A percentile compares a stretch with the other conserved stretches of the same genome.
Evolutionary conservation across 148 eudicot species (phyloP).

Genomic region (Rhododendron griersonianum): DNA sequence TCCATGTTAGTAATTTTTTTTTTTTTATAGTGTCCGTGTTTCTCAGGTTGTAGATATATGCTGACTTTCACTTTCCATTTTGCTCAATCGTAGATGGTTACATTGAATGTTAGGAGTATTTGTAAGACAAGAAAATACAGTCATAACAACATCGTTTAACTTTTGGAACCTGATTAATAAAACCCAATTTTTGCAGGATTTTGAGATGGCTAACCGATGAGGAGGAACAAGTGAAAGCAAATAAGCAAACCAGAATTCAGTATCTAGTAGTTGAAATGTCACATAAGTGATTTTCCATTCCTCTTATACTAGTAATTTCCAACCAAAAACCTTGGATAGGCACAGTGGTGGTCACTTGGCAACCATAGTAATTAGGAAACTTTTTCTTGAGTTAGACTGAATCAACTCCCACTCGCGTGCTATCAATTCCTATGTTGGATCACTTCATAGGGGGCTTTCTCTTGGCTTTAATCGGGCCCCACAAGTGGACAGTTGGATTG

Average conservation of each 20-base stretch:
- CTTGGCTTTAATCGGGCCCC: no score
- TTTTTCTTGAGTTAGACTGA: no score
- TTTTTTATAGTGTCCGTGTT: no score
- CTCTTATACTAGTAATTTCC: neutral
- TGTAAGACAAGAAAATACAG: no score
- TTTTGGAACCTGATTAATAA: neutral
- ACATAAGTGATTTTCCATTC: slow-evolving; percentile 28
- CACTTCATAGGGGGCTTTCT: neutral
- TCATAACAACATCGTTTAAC: neutral
- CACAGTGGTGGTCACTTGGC: neutral
- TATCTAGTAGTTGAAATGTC: slow-evolving; percentile 54
- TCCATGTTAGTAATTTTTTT: no score
- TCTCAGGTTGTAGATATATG: no score
- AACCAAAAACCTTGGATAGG: neutral
- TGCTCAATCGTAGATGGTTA: no score
- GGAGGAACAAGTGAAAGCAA: slow-evolving; percentile 32
- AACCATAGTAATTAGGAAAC: neutral
- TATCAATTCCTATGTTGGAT: neutral
- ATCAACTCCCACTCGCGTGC: neutral
- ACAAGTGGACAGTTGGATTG: neutral
- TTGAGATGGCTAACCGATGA: slow-evolving; percentile 23
- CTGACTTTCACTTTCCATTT: no score
- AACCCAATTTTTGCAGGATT: slow-evolving; percentile 23
- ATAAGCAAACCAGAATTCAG: slow-evolving; percentile 30
- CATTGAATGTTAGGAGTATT: no score